phyloP scores from a whole-genome alignment of 352 stramenopile species.

The Globisporangium camurandrum region DNA sequence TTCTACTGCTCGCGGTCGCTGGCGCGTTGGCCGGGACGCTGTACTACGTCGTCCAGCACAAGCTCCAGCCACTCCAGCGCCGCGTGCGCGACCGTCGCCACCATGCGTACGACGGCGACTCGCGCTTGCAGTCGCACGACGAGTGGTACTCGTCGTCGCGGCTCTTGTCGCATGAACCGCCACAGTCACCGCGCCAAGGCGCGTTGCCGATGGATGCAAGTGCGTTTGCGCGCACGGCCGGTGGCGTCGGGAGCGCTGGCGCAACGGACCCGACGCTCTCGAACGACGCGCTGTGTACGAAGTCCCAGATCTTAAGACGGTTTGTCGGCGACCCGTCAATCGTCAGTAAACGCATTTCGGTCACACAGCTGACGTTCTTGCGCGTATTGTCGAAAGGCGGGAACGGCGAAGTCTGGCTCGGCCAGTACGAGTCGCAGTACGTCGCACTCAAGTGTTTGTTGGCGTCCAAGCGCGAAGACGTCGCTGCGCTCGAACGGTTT shows the following conservation, averaged over 20 bases:
- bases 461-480: constrained; percentile 51
- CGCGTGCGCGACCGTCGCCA: too few relatives aligned
- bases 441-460: constrained; percentile 77
- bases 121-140: too few relatives aligned
- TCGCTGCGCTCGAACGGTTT: constrained; percentile 64
- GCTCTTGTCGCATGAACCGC: constrained; percentile 16
- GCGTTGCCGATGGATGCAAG: constrained; percentile 36
- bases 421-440: constrained; percentile 62
- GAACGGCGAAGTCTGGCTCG: constrained; percentile 78
- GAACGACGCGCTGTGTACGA: constrained; percentile 57
- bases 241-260: constrained; percentile 17
- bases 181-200: constrained; percentile 1
- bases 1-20: constrained; percentile 28
- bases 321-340: constrained; percentile 66
- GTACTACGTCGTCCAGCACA: constrained; percentile 47
- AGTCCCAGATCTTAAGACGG: constrained; percentile 38
- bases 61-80: too few relatives aligned
- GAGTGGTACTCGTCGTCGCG: constrained; percentile 27
- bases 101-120: too few relatives aligned
- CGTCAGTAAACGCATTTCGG: constrained; percentile 70
- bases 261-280: constrained; percentile 39
- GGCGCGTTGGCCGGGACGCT: constrained; percentile 24
- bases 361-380: constrained; percentile 66
- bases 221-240: constrained; percentile 28
- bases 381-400: constrained; percentile 65